Percentiles rank a stretch among this genome's conserved stretches.
Evolutionary conservation across 495 filamentous ascomycete genomes (phyloP).

Genomic region (Apiosordaria backusii): DNA sequence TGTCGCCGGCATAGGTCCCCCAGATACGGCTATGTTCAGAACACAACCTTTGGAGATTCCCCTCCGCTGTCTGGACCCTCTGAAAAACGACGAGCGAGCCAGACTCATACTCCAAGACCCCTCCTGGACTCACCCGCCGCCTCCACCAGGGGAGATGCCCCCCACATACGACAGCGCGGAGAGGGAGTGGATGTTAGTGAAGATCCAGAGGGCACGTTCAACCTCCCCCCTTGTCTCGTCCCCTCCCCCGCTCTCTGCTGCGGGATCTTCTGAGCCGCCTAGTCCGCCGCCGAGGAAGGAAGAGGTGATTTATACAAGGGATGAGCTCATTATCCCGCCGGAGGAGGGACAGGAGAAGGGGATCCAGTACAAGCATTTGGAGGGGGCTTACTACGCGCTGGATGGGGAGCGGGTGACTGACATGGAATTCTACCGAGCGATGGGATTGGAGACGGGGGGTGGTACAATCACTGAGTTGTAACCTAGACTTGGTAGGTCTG

Average conservation of each 20-base stretch:
- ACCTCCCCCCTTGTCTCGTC: not conserved
- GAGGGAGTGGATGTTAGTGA: not conserved
- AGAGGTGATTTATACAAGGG: not conserved
- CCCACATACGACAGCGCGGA: not conserved
- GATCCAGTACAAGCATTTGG: not conserved
- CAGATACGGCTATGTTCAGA: not conserved
- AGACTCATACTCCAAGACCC: conserved; percentile 37
- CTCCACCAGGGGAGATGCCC: not conserved
- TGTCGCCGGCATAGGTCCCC: not conserved
- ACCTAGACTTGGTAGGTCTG: not conserved
- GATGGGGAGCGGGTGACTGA: not conserved
- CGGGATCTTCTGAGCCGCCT: not conserved
- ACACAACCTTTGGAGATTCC: not conserved
- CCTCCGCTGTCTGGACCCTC: conserved; percentile 9
- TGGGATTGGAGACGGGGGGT: not conserved
- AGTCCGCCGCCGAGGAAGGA: not conserved
- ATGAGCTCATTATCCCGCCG: not conserved
- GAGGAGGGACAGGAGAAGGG: not conserved
- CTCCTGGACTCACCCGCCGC: conserved; percentile 21
- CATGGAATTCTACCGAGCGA: not conserved
- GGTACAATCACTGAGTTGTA: not conserved
- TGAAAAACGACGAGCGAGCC: conserved; percentile 26
- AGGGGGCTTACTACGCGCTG: not conserved
- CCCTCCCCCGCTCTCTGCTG: not conserved
- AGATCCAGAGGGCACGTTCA: not conserved